phyloP scores from a whole-genome alignment of 306 rosid genomes.

The Amphicarpaea edgeworthii region DNA sequence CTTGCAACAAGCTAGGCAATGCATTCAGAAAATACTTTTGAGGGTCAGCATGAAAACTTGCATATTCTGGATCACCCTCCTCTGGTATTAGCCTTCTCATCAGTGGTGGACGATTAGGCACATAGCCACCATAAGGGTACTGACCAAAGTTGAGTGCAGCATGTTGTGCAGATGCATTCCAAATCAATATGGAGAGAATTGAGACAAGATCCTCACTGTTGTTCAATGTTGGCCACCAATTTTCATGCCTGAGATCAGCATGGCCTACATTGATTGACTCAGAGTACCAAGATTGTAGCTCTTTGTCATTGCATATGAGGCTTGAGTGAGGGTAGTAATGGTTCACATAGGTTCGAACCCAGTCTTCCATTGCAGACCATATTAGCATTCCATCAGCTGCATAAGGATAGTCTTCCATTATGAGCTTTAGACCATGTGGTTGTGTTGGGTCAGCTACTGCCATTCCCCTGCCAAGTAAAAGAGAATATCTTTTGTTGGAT shows the following conservation, averaged over 20 bases:
- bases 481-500: slow-evolving; percentile 43
- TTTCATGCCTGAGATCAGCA: slow-evolving; percentile 67
- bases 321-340: slow-evolving; percentile 76
- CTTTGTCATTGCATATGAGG: slow-evolving; percentile 64
- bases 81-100: slow-evolving; percentile 84
- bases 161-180: slow-evolving; percentile 96
- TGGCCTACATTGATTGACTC: slow-evolving; percentile 96
- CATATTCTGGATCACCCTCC: slow-evolving; percentile 76
- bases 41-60: slow-evolving; percentile 74
- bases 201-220: slow-evolving; percentile 67
- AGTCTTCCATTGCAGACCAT: slow-evolving; percentile 89
- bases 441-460: slow-evolving; percentile 86
- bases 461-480: slow-evolving; percentile 65
- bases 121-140: slow-evolving; percentile 94
- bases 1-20: slow-evolving; percentile 75
- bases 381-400: slow-evolving; percentile 83
- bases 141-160: slow-evolving; percentile 98
- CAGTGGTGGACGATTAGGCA: slow-evolving; percentile 91
- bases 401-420: slow-evolving; percentile 85
- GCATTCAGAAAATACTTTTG: slow-evolving; percentile 76
- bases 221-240: slow-evolving; percentile 88
- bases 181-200: slow-evolving; percentile 75
- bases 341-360: slow-evolving; percentile 77
- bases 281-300: slow-evolving; percentile 86
- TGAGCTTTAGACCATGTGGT: slow-evolving; percentile 84